A percentile compares a stretch with the other conserved stretches of the same genome.
These are phyloP conservation scores for Lupinus albus DNA, from an alignment of 306 rosid species.

Conservation along the genomic window DNA sequence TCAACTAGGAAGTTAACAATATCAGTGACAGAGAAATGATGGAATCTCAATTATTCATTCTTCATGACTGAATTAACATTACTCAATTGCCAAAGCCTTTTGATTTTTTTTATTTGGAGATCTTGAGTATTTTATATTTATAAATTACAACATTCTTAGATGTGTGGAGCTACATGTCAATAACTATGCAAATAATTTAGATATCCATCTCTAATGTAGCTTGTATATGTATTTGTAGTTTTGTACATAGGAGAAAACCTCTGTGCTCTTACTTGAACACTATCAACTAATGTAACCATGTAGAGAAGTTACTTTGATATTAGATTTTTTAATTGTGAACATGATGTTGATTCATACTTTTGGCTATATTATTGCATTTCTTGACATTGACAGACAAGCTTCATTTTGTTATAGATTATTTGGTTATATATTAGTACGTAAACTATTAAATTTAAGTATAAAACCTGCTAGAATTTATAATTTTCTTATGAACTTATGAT, in stretches of 20 bases:
- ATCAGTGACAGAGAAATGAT: conserved; percentile 28
- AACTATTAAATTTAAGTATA: conserved; percentile 3
- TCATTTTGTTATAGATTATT: conserved; percentile 18
- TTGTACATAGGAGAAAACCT: not conserved
- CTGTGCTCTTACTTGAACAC: conserved; percentile 13
- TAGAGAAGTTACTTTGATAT: not conserved
- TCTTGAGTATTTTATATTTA: conserved; percentile 1
- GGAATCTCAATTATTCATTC: conserved; percentile 39
- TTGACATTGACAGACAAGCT: conserved; percentile 38
- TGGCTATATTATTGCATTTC: conserved; percentile 47
- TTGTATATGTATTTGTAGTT: not conserved
- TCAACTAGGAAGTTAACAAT: conserved; percentile 31
- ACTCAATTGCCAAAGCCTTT: not conserved
- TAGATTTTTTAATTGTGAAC: conserved; percentile 24
- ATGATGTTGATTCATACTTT: conserved; percentile 32
- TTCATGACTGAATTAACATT: conserved; percentile 19
- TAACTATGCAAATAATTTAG: conserved; percentile 6
- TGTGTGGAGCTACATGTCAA: conserved; percentile 11
- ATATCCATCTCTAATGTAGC: conserved; percentile 10
- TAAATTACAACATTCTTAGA: conserved; percentile 16
- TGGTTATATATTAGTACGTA: not conserved
- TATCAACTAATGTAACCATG: conserved; percentile 5
- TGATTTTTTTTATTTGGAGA: not conserved
- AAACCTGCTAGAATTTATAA: not conserved
- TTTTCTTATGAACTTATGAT: not conserved